Conservation (phyloP, 2,329 filamentous ascomycete species). For the Sclerotinia minor region DNA sequence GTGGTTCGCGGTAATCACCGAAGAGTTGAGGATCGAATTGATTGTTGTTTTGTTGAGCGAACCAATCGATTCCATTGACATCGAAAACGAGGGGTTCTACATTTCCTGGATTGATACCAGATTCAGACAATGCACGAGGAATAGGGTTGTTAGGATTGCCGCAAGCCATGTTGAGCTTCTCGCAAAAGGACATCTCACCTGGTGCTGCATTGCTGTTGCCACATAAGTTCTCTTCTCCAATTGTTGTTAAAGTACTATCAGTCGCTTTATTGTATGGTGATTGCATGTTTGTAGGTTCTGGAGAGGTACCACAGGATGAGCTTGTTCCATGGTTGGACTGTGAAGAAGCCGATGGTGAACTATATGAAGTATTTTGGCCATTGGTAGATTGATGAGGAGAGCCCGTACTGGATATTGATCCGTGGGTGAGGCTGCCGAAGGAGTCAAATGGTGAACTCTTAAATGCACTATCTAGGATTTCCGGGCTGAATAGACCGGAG, state of each 20-base stretch:
- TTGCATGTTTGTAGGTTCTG: constrained; percentile 70
- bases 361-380: constrained; percentile 56
- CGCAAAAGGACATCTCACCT: constrained; percentile 55
- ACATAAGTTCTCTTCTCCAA: constrained; percentile 62
- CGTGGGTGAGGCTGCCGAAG: constrained; percentile 47
- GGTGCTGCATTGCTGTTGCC: constrained; percentile 42
- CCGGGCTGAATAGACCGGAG: constrained; percentile 60
- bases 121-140: constrained; percentile 48
- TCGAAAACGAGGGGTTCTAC: constrained; percentile 46
- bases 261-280: constrained; percentile 66
- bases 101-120: constrained; percentile 34
- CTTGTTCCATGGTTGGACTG: constrained; percentile 60
- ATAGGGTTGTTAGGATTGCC: constrained; percentile 54
- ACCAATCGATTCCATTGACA: constrained; percentile 65
- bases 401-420: constrained; percentile 47
- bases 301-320: constrained; percentile 74
- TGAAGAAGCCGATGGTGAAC: constrained; percentile 64
- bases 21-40: constrained; percentile 91
- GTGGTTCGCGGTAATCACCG: constrained; percentile 86
- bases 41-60: constrained; percentile 77
- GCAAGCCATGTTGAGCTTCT: constrained; percentile 57
- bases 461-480: constrained; percentile 49
- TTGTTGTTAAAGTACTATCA: constrained; percentile 61
- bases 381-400: constrained; percentile 38
- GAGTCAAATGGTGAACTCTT: constrained; percentile 46